Evolutionary conservation across 805 yeast genomes (phyloP).

Genomic region (Candida khao-thaluensis): DNA sequence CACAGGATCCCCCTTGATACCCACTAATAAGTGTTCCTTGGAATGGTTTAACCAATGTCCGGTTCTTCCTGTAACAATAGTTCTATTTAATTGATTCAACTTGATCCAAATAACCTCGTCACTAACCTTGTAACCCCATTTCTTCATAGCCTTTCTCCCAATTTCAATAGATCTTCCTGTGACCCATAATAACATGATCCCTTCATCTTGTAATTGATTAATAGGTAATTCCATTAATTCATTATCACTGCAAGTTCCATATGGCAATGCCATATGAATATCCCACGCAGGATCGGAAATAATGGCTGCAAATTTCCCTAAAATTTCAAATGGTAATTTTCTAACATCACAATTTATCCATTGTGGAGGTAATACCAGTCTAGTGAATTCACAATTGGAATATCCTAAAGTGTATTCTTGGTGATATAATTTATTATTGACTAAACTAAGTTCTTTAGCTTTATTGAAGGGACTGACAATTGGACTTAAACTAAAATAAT

Average conservation of each 20-base stretch:
- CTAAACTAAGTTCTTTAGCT: constrained; percentile 10
- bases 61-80: constrained; percentile 92
- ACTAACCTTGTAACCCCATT: constrained; percentile 79
- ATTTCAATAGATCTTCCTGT: constrained; percentile 91
- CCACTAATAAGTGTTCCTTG: constrained; percentile 85
- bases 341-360: constrained; percentile 88
- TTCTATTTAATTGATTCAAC: constrained; percentile 80
- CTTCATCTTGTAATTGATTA: constrained; percentile 74
- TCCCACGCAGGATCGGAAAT: constrained; percentile 98
- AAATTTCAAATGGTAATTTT: constrained; percentile 60
- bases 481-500: constrained; percentile 60
- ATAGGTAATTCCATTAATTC: constrained; percentile 70
- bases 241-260: constrained; percentile 74
- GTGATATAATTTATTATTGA: constrained; percentile 9
- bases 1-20: constrained; percentile 73
- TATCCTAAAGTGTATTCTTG: constrained; percentile 52
- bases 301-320: constrained; percentile 80
- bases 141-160: constrained; percentile 70
- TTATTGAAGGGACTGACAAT: constrained; percentile 1
- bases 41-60: constrained; percentile 98
- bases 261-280: constrained; percentile 83
- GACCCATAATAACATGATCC: constrained; percentile 85
- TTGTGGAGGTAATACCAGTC: constrained; percentile 57
- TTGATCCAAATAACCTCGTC: constrained; percentile 92
- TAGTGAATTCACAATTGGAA: constrained; percentile 35